A percentile compares a stretch with the other conserved stretches of the same genome.
These are phyloP conservation scores for Carpinus viminea DNA, from an alignment of 306 rosid species.

Conservation along the genomic window DNA sequence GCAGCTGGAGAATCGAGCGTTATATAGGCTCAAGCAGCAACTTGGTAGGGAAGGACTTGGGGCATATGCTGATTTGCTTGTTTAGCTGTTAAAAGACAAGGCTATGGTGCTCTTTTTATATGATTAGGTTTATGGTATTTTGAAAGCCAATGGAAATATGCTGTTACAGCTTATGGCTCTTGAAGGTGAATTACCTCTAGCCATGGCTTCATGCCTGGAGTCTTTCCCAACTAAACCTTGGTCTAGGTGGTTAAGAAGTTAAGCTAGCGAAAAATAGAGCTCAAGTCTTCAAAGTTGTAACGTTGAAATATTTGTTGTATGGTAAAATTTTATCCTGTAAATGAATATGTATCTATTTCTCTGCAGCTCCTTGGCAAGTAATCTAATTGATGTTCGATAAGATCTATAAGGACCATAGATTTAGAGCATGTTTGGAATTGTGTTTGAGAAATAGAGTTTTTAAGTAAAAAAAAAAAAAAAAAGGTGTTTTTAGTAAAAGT, in stretches of 20 bases:
- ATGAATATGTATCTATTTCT: not conserved
- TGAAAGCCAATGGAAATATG: not conserved
- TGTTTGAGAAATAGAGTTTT: too few species aligned
- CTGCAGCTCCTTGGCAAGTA: not conserved
- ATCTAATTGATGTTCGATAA: not conserved
- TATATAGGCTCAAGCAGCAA: conserved; percentile 69
- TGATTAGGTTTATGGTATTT: not conserved
- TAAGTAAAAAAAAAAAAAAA: too few species aligned
- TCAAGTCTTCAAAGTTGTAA: conserved; percentile 3
- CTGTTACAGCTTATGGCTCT: conserved; percentile 22
- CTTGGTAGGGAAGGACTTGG: conserved; percentile 62
- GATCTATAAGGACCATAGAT: not conserved
- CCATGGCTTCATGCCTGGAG: conserved; percentile 10
- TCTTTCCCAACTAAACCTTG: conserved; percentile 1
- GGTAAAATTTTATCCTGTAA: not conserved
- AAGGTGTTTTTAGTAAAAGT: too few species aligned
- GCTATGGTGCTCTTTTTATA: conserved; percentile 24
- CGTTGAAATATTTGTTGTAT: not conserved
- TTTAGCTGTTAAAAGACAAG: conserved; percentile 33
- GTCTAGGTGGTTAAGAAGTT: not conserved
- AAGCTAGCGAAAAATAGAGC: conserved; percentile 6
- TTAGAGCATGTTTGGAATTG: too few species aligned
- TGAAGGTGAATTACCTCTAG: conserved; percentile 24
- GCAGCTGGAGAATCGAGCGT: conserved; percentile 59
- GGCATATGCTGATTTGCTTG: conserved; percentile 62